These are phyloP conservation scores for Aspergillus sojae DNA, from an alignment of 2,329 filamentous ascomycete genomes.

Conservation along the genomic window DNA sequence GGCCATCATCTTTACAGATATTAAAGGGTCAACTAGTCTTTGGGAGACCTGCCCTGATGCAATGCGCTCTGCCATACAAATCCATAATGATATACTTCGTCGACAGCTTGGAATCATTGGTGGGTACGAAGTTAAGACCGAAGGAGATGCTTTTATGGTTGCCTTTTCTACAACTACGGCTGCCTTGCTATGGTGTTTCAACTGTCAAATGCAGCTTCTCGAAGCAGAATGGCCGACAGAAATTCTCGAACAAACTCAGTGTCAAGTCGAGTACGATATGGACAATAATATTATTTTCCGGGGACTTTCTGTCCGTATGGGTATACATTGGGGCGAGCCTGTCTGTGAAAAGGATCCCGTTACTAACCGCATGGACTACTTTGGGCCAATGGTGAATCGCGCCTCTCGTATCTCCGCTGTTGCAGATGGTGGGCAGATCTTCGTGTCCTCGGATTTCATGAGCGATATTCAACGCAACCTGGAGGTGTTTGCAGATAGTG, in stretches of 20 bases:
- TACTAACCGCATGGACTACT: constrained; percentile 98
- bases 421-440: constrained; percentile 94
- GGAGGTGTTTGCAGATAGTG: constrained; percentile 85
- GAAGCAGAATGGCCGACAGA: constrained; percentile 93
- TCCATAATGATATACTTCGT: constrained; percentile 97
- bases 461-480: constrained; percentile 90
- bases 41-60: constrained; percentile 96
- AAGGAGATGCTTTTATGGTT: constrained; percentile 99
- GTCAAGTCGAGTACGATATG: constrained; percentile 78
- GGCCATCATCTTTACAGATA: constrained; percentile 95
- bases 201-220: constrained; percentile 83
- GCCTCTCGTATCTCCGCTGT: constrained; percentile 91
- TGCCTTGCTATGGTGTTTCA: constrained; percentile 93
- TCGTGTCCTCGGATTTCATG: constrained; percentile 95
- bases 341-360: constrained; percentile 96
- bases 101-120: constrained; percentile 90
- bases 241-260: constrained; percentile 82
- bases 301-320: constrained; percentile 94
- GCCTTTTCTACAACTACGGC: constrained; percentile 96
- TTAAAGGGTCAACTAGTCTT: constrained; percentile 94
- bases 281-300: constrained; percentile 90
- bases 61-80: constrained; percentile 95
- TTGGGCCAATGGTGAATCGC: constrained; percentile 98
- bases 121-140: constrained; percentile 98
- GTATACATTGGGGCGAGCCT: constrained; percentile 91